Conservation (phyloP, 1,284 basidiomycete species). For the Papiliotrema flavescens region DNA sequence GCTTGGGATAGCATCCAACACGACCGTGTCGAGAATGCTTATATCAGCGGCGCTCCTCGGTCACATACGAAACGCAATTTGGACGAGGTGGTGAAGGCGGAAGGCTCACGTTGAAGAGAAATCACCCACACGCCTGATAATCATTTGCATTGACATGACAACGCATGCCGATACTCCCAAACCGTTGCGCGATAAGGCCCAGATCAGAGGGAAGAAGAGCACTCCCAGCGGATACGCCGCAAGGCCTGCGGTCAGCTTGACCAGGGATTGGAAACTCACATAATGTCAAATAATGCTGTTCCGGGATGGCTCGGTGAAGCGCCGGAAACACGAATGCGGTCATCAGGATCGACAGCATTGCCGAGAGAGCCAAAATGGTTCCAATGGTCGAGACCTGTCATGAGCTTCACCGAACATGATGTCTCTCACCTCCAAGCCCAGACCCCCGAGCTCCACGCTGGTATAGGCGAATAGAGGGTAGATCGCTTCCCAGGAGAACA, state of each 20-base stretch:
- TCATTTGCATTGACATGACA: constrained; percentile 29
- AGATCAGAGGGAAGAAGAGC: constrained; percentile 31
- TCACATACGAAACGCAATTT: constrained; percentile 1
- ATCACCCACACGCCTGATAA: constrained; percentile 33
- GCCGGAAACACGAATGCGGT: constrained; percentile 34
- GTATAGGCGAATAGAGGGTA: constrained; percentile 41
- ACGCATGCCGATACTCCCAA: constrained; percentile 8
- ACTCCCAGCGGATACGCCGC: constrained; percentile 26
- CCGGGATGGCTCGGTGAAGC: constrained; percentile 23
- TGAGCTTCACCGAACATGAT: not conserved
- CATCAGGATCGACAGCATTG: constrained; percentile 35
- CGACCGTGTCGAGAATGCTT: constrained; percentile 34
- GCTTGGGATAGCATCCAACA: constrained; percentile 34
- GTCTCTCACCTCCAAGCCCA: constrained; percentile 29
- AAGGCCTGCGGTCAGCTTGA: constrained; percentile 17
- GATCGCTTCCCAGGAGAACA: constrained; percentile 38
- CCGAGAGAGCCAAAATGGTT: constrained; percentile 29
- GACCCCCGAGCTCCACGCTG: constrained; percentile 28
- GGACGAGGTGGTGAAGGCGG: no score
- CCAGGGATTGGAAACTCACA: constrained; percentile 12
- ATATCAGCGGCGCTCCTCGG: no score
- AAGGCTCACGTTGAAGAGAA: constrained; percentile 34
- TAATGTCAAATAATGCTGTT: constrained; percentile 14
- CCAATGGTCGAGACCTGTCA: constrained; percentile 33
- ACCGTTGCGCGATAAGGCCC: constrained; percentile 16